phyloP scores from a whole-genome alignment of 2,329 filamentous ascomycete genomes.

The Diaporthe destruens region DNA sequence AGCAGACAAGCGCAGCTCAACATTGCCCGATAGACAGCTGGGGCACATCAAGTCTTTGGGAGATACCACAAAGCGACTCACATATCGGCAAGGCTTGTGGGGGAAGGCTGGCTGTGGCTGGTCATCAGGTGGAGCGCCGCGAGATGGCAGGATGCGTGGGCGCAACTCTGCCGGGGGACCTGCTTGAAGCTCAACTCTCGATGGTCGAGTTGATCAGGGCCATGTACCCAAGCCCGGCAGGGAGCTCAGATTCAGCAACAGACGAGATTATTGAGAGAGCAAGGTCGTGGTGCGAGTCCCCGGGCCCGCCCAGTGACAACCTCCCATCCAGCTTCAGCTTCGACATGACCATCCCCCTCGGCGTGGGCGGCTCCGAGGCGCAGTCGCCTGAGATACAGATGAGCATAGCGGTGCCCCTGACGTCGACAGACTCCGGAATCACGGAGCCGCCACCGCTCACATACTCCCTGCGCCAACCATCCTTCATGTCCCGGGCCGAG shows the following conservation, averaged over 20 bases:
- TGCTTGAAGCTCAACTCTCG: constrained; percentile 39
- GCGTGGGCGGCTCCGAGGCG: neutral
- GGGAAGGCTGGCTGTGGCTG: neutral
- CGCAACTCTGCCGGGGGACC: constrained; percentile 22
- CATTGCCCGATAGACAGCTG: neutral
- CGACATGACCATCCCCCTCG: constrained; percentile 32
- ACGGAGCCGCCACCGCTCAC: constrained; percentile 30
- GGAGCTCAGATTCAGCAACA: neutral
- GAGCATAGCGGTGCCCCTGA: constrained; percentile 30
- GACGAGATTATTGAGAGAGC: constrained; percentile 10
- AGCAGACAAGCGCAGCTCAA: neutral
- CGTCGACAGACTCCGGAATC: neutral
- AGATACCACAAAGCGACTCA: neutral
- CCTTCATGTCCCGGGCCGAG: constrained; percentile 40
- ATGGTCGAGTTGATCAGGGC: constrained; percentile 40
- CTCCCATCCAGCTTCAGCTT: constrained; percentile 31
- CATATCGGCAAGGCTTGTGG: neutral
- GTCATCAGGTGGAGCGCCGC: constrained; percentile 44
- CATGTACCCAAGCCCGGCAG: constrained; percentile 36
- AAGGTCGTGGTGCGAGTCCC: constrained; percentile 36
- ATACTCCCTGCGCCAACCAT: constrained; percentile 37
- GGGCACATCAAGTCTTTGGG: neutral
- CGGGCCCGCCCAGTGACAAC: neutral
- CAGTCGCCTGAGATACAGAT: constrained; percentile 31
- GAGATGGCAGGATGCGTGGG: constrained; percentile 14